A percentile compares a stretch with the other conserved stretches of the same genome.
Evolutionary conservation across 805 yeast species (phyloP).

Genomic region (Ogataea nitratoaversa): DNA sequence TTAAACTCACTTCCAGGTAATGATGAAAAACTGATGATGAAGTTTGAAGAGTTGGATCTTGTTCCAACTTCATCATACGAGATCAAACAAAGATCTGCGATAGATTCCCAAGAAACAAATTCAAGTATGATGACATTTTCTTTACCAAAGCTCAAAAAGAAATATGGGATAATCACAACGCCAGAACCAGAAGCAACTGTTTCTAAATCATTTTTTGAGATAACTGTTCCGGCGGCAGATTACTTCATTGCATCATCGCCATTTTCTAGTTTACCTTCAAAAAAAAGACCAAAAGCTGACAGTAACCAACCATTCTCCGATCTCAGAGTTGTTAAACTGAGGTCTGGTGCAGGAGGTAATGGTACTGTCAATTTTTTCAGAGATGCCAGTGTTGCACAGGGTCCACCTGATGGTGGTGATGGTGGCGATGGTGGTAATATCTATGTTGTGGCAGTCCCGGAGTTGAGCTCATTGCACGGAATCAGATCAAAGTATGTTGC

Average conservation of each 20-base stretch:
- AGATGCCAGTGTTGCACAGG: conserved; percentile 78
- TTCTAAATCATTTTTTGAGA: conserved; percentile 21
- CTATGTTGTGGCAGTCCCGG: conserved; percentile 75
- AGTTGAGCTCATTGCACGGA: conserved; percentile 66
- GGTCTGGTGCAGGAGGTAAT: conserved; percentile 84
- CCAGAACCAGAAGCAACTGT: conserved; percentile 7
- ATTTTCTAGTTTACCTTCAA: conserved; percentile 31
- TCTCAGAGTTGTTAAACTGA: conserved; percentile 58
- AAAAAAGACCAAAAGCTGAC: conserved; percentile 42
- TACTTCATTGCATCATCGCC: conserved; percentile 36
- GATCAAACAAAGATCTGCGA: conserved; percentile 13
- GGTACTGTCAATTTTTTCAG: conserved; percentile 84
- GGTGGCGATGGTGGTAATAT: conserved; percentile 93
- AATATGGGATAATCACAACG: conserved; percentile 11
- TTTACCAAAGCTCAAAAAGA: conserved; percentile 8
- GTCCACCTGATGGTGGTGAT: conserved; percentile 99
- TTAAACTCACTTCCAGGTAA: conserved; percentile 9
- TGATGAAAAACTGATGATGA: not conserved
- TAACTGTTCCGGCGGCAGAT: conserved; percentile 28
- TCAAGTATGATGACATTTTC: conserved; percentile 9
- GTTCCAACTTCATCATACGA: conserved; percentile 19
- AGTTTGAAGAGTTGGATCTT: conserved; percentile 9
- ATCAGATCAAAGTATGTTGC: conserved; percentile 68
- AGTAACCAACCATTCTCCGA: conserved; percentile 50
- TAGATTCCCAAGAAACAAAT: conserved; percentile 19